These are phyloP conservation scores for Kalanchoe fedtschenkoi DNA, from an alignment of 164 flowering plant species.

Conservation along the genomic window DNA sequence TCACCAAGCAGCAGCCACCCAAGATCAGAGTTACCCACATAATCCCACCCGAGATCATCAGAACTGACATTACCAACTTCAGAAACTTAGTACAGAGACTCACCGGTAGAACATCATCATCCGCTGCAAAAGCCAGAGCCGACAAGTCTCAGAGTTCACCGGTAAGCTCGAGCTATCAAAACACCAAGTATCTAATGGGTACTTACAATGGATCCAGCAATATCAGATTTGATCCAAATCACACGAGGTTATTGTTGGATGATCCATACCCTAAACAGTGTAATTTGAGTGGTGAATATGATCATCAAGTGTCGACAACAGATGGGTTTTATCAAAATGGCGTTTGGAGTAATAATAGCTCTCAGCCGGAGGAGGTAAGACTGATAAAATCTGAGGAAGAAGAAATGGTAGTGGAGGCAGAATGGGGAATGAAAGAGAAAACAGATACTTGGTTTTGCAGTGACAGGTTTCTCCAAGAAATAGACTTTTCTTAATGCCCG, in stretches of 20 bases:
- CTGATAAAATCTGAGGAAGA: background rate
- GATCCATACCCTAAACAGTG: background rate
- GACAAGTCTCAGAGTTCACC: background rate
- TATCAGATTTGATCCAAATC: background rate
- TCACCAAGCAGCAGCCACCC: background rate
- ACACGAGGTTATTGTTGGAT: background rate
- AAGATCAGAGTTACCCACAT: background rate
- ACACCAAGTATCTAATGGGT: background rate
- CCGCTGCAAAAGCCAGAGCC: background rate
- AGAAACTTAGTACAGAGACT: background rate
- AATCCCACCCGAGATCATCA: conserved; percentile 1
- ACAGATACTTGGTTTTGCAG: background rate
- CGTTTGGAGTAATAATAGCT: too few species aligned
- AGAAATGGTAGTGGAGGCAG: background rate
- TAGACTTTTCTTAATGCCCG: background rate
- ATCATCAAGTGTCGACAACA: background rate
- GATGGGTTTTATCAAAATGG: background rate
- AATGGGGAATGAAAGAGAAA: background rate
- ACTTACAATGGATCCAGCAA: background rate
- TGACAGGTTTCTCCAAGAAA: background rate
- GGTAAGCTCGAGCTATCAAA: background rate
- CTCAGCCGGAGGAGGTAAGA: too few species aligned
- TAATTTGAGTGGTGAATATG: background rate
- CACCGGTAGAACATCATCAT: background rate
- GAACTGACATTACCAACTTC: conserved; percentile 1